A percentile compares a stretch with the other conserved stretches of the same genome.
Conservation (phyloP, 2,329 filamentous ascomycete species). For the Pyricularia sp. region DNA sequence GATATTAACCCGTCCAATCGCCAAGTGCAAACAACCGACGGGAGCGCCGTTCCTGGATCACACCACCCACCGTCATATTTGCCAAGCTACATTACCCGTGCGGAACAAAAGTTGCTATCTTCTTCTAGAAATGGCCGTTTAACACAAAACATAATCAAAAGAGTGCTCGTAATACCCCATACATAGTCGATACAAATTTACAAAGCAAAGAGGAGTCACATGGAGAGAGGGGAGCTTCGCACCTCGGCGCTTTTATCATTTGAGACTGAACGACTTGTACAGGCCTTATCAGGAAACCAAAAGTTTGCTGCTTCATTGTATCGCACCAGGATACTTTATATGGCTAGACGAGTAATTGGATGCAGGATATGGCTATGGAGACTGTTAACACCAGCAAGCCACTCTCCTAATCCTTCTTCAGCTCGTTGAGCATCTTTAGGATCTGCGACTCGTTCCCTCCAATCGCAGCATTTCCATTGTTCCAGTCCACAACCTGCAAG, state of each 20-base stretch:
- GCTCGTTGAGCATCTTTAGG: slow-evolving; percentile 62
- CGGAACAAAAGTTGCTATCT: neutral
- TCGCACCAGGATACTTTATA: neutral
- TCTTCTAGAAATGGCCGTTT: neutral
- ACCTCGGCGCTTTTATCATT: neutral
- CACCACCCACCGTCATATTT: neutral
- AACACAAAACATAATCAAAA: neutral
- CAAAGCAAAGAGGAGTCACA: neutral
- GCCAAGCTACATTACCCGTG: neutral
- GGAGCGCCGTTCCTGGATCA: neutral
- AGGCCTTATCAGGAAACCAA: neutral
- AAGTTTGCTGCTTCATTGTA: neutral
- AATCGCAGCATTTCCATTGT: slow-evolving; percentile 70
- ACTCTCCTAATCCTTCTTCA: slow-evolving; percentile 20
- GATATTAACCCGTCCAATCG: neutral
- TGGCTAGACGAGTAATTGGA: neutral
- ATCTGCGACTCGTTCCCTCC: slow-evolving; percentile 86
- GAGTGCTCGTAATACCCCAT: neutral
- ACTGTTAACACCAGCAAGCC: neutral
- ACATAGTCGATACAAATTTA: too few species aligned
- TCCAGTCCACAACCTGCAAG: slow-evolving; percentile 73
- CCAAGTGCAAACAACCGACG: neutral
- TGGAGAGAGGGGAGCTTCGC: neutral
- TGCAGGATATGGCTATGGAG: neutral
- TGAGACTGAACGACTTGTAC: neutral